Conservation (phyloP, 2,329 filamentous ascomycete species). For the Fusarium vanettenii region DNA sequence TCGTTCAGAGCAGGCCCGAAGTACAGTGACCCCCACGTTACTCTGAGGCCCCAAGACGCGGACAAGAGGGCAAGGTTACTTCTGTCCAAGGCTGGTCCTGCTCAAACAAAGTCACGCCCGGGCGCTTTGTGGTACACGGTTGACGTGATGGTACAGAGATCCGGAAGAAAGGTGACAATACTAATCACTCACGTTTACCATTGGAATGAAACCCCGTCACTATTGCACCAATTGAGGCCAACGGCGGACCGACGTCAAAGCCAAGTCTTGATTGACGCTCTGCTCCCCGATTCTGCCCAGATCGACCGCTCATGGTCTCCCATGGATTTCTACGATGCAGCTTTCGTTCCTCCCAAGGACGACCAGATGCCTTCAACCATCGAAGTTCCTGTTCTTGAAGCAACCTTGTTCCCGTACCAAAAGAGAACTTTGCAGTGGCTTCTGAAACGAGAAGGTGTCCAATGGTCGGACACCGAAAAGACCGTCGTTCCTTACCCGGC, state of each 20-base stretch:
- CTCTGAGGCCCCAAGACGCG: slow-evolving; percentile 38
- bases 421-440: slow-evolving; percentile 78
- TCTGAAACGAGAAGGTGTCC: slow-evolving; percentile 71
- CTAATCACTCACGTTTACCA: slow-evolving; percentile 52
- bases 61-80: slow-evolving; percentile 32
- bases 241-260: slow-evolving; percentile 47
- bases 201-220: slow-evolving; percentile 56
- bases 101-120: slow-evolving; percentile 28
- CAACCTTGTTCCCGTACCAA: slow-evolving; percentile 78
- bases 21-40: slow-evolving; percentile 26
- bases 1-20: slow-evolving; percentile 1
- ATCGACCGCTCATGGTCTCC: slow-evolving; percentile 52
- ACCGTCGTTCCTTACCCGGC: slow-evolving; percentile 31
- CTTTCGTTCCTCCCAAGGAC: slow-evolving; percentile 67
- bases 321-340: slow-evolving; percentile 75
- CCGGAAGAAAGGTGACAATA: slow-evolving; percentile 35
- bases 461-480: slow-evolving; percentile 51
- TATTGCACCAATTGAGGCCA: slow-evolving; percentile 46
- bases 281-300: slow-evolving; percentile 43
- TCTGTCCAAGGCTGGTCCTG: slow-evolving; percentile 19
- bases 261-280: slow-evolving; percentile 50
- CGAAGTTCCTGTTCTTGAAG: slow-evolving; percentile 56
- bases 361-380: slow-evolving; percentile 54
- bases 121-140: slow-evolving; percentile 52
- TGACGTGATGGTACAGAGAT: slow-evolving; percentile 46